Evolutionary conservation across 129 eudicot species (phyloP).

Genomic region (Saposhnikovia divaricata): DNA sequence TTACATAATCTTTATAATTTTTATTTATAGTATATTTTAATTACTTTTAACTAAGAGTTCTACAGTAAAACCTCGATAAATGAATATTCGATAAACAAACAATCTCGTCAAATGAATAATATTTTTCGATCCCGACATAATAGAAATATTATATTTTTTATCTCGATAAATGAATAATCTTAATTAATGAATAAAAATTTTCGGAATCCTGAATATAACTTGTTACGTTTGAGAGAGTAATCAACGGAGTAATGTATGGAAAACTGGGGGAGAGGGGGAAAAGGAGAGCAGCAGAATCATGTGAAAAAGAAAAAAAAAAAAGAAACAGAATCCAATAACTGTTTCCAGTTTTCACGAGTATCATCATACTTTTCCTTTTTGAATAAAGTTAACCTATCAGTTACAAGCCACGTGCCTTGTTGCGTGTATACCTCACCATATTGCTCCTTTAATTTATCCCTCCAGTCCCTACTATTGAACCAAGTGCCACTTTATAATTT

Average conservation of each 20-base stretch:
- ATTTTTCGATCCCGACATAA: too few species aligned
- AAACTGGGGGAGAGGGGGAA: neutral
- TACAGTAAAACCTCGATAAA: too few species aligned
- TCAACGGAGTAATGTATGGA: neutral
- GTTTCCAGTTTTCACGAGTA: slow-evolving; percentile 11
- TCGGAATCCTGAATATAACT: too few species aligned
- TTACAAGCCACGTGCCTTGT: slow-evolving; percentile 9
- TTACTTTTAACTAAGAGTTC: too few species aligned
- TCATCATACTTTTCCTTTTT: slow-evolving; percentile 9
- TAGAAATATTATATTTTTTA: too few species aligned
- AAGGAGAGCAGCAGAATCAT: slow-evolving; percentile 6
- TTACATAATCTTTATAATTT: too few species aligned
- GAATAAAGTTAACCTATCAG: neutral
- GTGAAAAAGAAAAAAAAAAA: slow-evolving; percentile 6
- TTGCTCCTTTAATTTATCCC: neutral
- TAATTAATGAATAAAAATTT: too few species aligned
- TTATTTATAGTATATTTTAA: too few species aligned
- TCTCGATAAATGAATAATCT: too few species aligned
- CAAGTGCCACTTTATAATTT: neutral
- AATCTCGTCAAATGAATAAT: too few species aligned
- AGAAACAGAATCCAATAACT: slow-evolving; percentile 2
- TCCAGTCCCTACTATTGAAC: neutral
- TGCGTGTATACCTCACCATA: neutral
- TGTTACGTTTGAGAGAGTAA: neutral
- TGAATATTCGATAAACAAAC: too few species aligned